Evolutionary conservation across 2,329 filamentous ascomycete species (phyloP).

Genomic region (Fusarium chaquense): DNA sequence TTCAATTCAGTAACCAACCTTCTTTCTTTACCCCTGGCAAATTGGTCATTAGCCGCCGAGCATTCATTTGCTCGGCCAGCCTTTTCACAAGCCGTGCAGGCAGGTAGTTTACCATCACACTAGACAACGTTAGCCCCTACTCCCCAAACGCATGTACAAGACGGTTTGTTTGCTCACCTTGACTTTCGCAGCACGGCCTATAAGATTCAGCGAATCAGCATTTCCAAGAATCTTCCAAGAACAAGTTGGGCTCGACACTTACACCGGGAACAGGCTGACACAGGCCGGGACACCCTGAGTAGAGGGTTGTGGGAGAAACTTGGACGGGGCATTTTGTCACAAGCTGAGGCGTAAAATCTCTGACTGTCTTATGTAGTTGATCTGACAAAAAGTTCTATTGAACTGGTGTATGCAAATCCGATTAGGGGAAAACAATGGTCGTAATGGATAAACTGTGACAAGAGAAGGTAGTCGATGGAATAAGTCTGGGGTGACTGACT

Average conservation of each 20-base stretch:
- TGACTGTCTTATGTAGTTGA: background rate
- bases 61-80: constrained; percentile 88
- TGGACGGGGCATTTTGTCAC: constrained; percentile 57
- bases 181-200: constrained; percentile 87
- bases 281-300: constrained; percentile 80
- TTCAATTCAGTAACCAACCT: constrained; percentile 66
- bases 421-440: background rate
- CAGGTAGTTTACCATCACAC: constrained; percentile 96
- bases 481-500: constrained; percentile 29
- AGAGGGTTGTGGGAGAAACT: constrained; percentile 68
- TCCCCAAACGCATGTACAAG: background rate
- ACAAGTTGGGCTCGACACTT: constrained; percentile 43
- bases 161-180: constrained; percentile 65
- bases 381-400: background rate
- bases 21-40: constrained; percentile 92
- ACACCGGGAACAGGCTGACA: constrained; percentile 84
- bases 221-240: background rate
- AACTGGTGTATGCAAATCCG: background rate
- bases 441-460: constrained; percentile 16
- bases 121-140: constrained; percentile 50
- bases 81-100: constrained; percentile 94
- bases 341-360: constrained; percentile 1
- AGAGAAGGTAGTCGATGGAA: constrained; percentile 26
- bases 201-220: constrained; percentile 5
- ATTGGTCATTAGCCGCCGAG: constrained; percentile 94